Evolutionary conservation across 148 eudicot genomes (phyloP).

Genomic region (Rhododendron molle): DNA sequence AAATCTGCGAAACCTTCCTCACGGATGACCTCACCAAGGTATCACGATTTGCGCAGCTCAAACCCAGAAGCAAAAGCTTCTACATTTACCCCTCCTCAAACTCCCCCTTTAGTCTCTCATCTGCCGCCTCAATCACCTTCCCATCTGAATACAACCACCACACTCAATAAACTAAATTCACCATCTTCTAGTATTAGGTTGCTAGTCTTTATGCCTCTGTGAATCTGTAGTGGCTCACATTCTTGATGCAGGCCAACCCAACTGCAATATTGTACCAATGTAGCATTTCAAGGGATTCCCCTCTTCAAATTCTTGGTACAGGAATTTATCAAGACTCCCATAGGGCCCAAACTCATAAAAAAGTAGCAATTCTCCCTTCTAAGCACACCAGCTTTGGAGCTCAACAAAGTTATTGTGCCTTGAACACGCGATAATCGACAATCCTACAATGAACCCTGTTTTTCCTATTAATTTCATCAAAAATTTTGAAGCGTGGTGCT

Average conservation of each 20-base stretch:
- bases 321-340: conserved; percentile 62
- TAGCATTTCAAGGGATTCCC: no score
- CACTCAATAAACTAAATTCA: conserved; percentile 73
- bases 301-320: no score
- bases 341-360: conserved; percentile 57
- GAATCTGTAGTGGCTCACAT: conserved; percentile 75
- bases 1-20: no score
- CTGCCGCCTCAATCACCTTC: conserved; percentile 39
- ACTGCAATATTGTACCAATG: conserved; percentile 40
- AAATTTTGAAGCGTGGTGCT: no score
- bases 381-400: conserved; percentile 39
- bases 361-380: conserved; percentile 41
- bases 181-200: conserved; percentile 50
- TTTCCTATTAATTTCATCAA: not conserved
- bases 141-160: conserved; percentile 61
- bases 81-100: no score
- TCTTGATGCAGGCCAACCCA: conserved; percentile 82
- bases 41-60: no score
- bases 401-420: conserved; percentile 17
- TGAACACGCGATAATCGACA: conserved; percentile 35
- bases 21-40: no score
- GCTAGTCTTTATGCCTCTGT: conserved; percentile 68
- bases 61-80: no score
- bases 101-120: no score
- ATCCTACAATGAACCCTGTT: conserved; percentile 20